Evolutionary conservation across 352 stramenopile species (phyloP), one percentile per base, ranked within the genome.

Genomic region (Globisporangium lucens): DNA sequence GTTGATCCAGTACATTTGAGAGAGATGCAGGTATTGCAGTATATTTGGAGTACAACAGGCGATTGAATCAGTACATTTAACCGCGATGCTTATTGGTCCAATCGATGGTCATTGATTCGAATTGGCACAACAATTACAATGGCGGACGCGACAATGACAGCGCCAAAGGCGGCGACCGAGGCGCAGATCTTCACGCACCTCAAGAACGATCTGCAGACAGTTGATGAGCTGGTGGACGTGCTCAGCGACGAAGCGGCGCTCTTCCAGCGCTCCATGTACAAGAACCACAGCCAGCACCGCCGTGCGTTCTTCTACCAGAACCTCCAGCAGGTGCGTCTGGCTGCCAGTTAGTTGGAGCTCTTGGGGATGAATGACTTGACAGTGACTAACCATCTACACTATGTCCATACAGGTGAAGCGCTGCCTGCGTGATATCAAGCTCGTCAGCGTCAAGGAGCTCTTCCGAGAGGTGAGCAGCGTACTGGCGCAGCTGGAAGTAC

Each of bases 251-350:
- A 95, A 53, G 72, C 83, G 3, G 58, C 66, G 43, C 68, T 95
- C 12, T 93, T 94, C 63, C 85, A 90, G 67, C 84, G 83, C 33
- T 80, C 65, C 17, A 92, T 96, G 81, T 96, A 96, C 79, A 96
- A 94, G 69, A 96, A 96, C 67, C 83, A 91, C 59, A 96, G 83
- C 71, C 88, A 96, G 72, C 88, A 96, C 63, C 86, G 88, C 3
- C 86, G 88, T 24, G 82, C 86, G 8, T 85, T 84, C 43, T 96
- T 92, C 72, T 96, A 82, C 67, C 80, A 91, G 71, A 83, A 93
- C 63, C 74, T 95, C 41, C 80, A 94, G 70, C 73, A 90, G 51
- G 80, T 87, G 3, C 36, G 59, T 66, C 43, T 10, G 43, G 7
- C 41, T 46, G 15, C 10, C 43, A 51, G 17, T 20, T 3, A 20